Evolutionary conservation across 1,139 yeast species (phyloP).

Genomic region (Yamadazyma songkhlaensis): DNA sequence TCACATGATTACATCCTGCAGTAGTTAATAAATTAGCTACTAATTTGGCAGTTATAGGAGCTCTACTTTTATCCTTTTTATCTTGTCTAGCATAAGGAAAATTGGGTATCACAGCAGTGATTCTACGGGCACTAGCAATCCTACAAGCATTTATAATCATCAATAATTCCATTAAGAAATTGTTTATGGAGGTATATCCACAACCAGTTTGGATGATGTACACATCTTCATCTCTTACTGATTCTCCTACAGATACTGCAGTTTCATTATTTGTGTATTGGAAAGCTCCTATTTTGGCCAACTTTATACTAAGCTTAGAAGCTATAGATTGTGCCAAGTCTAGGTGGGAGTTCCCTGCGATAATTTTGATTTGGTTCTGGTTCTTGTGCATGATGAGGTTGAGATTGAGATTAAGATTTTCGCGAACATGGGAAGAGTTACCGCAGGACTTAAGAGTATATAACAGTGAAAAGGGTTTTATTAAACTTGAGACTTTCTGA

Average conservation of each 20-base stretch:
- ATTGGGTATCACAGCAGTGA: constrained; percentile 92
- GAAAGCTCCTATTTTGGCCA: constrained; percentile 64
- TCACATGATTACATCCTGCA: constrained; percentile 96
- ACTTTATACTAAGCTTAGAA: constrained; percentile 50
- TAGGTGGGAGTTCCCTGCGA: constrained; percentile 90
- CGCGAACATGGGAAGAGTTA: no score
- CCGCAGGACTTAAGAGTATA: no score
- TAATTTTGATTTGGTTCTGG: constrained; percentile 53
- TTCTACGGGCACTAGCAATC: constrained; percentile 91
- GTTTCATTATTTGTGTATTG: constrained; percentile 83
- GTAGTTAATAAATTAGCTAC: constrained; percentile 94
- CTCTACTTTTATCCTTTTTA: constrained; percentile 92
- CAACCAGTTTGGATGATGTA: constrained; percentile 92
- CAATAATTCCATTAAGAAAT: constrained; percentile 79
- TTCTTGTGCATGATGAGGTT: constrained; percentile 14
- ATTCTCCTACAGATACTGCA: constrained; percentile 88
- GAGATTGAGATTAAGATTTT: no score
- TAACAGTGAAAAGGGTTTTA: no score
- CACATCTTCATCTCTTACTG: constrained; percentile 95
- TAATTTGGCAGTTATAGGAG: constrained; percentile 95
- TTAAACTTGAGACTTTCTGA: no score
- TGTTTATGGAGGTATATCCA: constrained; percentile 72
- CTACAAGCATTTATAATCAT: constrained; percentile 95
- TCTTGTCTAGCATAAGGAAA: constrained; percentile 98
- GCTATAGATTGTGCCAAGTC: constrained; percentile 74